Evolutionary conservation across 768 basidiomycete genomes (phyloP).

Genomic region (Auricularia auricula-judae): DNA sequence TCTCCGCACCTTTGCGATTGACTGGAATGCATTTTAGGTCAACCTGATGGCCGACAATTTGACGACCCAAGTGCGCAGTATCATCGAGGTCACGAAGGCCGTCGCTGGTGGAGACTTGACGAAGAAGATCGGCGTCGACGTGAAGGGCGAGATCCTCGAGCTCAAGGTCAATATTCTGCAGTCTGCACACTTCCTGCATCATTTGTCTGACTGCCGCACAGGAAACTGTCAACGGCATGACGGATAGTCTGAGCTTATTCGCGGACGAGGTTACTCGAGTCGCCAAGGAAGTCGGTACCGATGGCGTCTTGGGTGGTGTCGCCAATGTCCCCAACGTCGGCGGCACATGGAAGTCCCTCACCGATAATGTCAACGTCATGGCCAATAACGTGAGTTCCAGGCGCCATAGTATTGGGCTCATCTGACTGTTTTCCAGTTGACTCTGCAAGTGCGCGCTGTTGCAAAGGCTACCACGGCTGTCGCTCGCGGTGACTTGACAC

Average conservation of each 20-base stretch:
- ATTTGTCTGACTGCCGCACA: constrained; percentile 24
- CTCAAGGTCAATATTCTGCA: constrained; percentile 19
- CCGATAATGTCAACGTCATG: constrained; percentile 95
- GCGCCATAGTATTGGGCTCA: not conserved
- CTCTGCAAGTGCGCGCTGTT: constrained; percentile 86
- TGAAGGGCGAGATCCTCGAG: constrained; percentile 84
- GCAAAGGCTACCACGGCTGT: constrained; percentile 93
- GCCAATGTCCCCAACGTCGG: constrained; percentile 89
- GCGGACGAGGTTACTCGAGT: constrained; percentile 78
- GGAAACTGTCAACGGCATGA: constrained; percentile 95
- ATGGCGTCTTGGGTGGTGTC: constrained; percentile 89
- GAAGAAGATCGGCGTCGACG: constrained; percentile 86
- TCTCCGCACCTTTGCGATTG: too few relatives aligned
- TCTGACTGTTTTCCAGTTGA: constrained; percentile 44
- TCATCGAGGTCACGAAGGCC: constrained; percentile 89
- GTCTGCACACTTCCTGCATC: constrained; percentile 16
- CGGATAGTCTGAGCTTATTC: constrained; percentile 72
- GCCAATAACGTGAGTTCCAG: constrained; percentile 62
- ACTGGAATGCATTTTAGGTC: not conserved
- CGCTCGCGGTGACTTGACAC: constrained; percentile 83
- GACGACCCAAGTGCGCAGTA: constrained; percentile 85
- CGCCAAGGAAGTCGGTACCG: constrained; percentile 94
- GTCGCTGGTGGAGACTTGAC: constrained; percentile 89
- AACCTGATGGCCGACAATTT: constrained; percentile 42
- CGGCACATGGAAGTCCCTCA: constrained; percentile 90